A percentile compares a stretch with the other conserved stretches of the same genome.
Evolutionary conservation across 1,139 yeast genomes (phyloP).

Genomic region (Kodamaea derodonti): DNA sequence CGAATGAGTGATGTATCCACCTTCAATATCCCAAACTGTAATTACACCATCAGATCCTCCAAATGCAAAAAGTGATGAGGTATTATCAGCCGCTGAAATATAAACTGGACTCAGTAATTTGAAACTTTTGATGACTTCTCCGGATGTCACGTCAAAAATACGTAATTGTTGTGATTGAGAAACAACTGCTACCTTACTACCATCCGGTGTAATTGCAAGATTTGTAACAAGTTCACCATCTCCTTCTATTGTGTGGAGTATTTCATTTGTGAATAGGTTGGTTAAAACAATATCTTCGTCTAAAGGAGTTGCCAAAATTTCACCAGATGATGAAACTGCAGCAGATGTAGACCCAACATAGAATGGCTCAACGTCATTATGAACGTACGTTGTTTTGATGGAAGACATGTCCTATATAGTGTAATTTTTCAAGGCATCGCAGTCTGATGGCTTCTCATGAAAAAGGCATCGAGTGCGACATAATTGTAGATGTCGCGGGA

Average conservation of each 20-base stretch:
- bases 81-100: constrained; percentile 69
- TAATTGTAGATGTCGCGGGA: no score
- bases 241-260: constrained; percentile 66
- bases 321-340: constrained; percentile 61
- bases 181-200: constrained; percentile 60
- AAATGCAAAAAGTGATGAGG: constrained; percentile 83
- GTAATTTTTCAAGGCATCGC: constrained; percentile 9
- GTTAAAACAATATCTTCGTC: constrained; percentile 72
- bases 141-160: constrained; percentile 49
- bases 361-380: constrained; percentile 55
- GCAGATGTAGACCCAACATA: constrained; percentile 84
- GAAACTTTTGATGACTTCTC: constrained; percentile 48
- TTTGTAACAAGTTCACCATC: constrained; percentile 85
- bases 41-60: constrained; percentile 96
- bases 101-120: constrained; percentile 77
- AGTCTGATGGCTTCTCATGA: neutral
- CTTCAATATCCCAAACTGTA: constrained; percentile 88
- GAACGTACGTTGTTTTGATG: constrained; percentile 31
- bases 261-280: constrained; percentile 53
- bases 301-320: constrained; percentile 74
- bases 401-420: constrained; percentile 23
- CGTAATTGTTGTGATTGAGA: constrained; percentile 84
- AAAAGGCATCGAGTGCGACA: no score
- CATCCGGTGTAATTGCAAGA: constrained; percentile 74
- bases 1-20: constrained; percentile 84